phyloP scores from a whole-genome alignment of 169 alveolate species.

The Babesia sp. region DNA sequence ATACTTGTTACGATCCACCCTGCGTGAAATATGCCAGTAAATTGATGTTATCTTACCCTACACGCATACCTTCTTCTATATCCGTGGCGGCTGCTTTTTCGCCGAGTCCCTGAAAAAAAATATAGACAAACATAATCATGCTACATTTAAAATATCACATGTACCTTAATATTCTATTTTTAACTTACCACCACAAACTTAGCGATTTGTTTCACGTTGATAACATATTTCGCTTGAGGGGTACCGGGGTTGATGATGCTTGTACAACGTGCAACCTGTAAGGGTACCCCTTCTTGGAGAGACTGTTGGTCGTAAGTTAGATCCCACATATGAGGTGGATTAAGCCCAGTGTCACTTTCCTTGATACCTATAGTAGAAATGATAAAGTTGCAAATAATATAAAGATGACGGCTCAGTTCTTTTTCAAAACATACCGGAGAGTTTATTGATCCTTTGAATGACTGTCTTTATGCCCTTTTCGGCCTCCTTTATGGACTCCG shows the following conservation, averaged over 20 bases:
- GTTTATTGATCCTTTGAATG: constrained; percentile 71
- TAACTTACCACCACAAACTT: constrained; percentile 93
- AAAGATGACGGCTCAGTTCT: no score
- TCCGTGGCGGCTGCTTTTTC: constrained; percentile 99
- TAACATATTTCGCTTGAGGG: constrained; percentile 95
- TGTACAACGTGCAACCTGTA: constrained; percentile 98
- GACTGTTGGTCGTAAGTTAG: constrained; percentile 94
- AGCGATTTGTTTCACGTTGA: constrained; percentile 95
- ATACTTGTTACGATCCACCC: constrained; percentile 92
- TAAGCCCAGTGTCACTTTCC: constrained; percentile 98
- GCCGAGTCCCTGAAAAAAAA: constrained; percentile 88
- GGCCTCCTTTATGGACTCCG: constrained; percentile 70
- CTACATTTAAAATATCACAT: no score
- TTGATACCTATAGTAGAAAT: constrained; percentile 81
- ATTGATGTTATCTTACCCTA: constrained; percentile 84
- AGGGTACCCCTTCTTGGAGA: constrained; percentile 93
- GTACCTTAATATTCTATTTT: neutral
- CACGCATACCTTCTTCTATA: constrained; percentile 99
- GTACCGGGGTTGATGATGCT: constrained; percentile 96
- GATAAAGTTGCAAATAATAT: no score
- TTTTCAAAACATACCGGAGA: constrained; percentile 68
- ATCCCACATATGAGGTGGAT: constrained; percentile 98
- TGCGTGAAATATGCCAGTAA: neutral
- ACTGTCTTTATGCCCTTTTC: constrained; percentile 74
- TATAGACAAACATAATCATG: neutral